Base-by-base conservation (phyloP, 1,139 yeast genomes). In the Protomyces lactucae-debilis region DNA sequence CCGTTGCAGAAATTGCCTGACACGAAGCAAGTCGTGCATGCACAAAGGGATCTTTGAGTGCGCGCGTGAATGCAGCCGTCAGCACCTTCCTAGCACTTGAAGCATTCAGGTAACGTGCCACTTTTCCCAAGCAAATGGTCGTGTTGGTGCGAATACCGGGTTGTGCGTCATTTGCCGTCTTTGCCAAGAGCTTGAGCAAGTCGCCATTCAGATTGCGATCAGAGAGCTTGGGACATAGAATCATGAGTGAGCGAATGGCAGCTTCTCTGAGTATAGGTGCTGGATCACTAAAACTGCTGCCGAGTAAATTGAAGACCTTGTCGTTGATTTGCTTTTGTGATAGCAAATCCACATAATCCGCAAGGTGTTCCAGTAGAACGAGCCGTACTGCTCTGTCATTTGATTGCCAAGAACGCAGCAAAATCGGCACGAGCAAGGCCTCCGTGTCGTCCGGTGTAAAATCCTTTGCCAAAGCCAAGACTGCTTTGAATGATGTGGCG, bases 201-300 rank as follows among this genome's bases (percentile, higher is more conserved):
- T 93, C 98, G 71, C 91, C 92, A 72, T 93, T 93, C 59, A 92
- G 79, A 73, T 89, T 96, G 64, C 96, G 83, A 48, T 86, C 90
- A 0, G 89, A 70, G 3, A 93, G 80, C 70, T 85, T 85, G 36
- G 85, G 85, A 2, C 86, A 83, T 40, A 93, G 76, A 4, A 78
- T 76, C 2, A 86, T 80, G 6, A 90, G 83, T 0, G 92, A 83
- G 63, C 86, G 86, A 55, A 93, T 78, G 0, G 98, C 88, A 52
- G 87, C 89, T 70, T 88, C 91, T 67, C 98, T 79, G 57, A 93
- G 83, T 45, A 86, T 81, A 8, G 86, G 83, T 72, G 90, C 92
- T 0, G 96, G 84, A 73, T 93, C 99, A 46, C 86, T 85, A 71
- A 93, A 87, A 0, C 98, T 98, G 23, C 87, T 36, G 23, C 86